Evolutionary conservation across 805 yeast species (phyloP), one percentile per base, ranked within the genome.

Genomic region (Candida oleophila): DNA sequence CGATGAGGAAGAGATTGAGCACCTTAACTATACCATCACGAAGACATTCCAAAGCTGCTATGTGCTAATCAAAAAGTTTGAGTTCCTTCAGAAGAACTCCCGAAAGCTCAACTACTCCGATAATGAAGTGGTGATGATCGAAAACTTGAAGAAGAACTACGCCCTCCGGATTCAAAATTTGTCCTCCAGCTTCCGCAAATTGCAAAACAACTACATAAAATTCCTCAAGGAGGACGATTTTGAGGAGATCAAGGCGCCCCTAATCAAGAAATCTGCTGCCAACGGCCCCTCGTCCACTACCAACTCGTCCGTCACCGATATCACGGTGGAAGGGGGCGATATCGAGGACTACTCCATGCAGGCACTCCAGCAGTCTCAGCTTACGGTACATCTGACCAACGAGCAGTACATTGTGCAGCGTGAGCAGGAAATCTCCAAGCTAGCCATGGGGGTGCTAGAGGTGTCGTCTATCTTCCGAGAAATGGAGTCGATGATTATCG

Each of bases 391-490:
- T 43, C 20, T 63, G 50, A 42, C 55, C 55, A 51, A 61, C 54
- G 55, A 55, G 38, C 55, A 49, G 22, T 46, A 68, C 45, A 64
- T 87, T 33, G 77, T 81, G 46, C 89, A 87, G 55, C 75, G 99
- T 45, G 99, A 94, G 59, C 80, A 83, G 44, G 99, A 92, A 59
- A 94, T 94, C 44, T 86, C 87, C 28, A 87, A 86, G 54, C 77
- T 94, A 45, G 98, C 99, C 3, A 89, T 88, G 73, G 96, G 97
- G 43, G 96, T 94, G 39, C 71, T 92, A 36, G 99, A 94, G 62
- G 88, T 94, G 1, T 87, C 95, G 25, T 89, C 92, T 1, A 92
- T 94, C 39, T 94, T 94, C 71, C 86, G 87, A 61, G 98, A 94
- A 59, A 80, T 94, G 79, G 97, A 95, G 59, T 81, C 83, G 34